Percentiles rank a stretch among this genome's conserved stretches.
Conservation (phyloP, 805 yeast species). For the Maudiozyma barnettii region DNA sequence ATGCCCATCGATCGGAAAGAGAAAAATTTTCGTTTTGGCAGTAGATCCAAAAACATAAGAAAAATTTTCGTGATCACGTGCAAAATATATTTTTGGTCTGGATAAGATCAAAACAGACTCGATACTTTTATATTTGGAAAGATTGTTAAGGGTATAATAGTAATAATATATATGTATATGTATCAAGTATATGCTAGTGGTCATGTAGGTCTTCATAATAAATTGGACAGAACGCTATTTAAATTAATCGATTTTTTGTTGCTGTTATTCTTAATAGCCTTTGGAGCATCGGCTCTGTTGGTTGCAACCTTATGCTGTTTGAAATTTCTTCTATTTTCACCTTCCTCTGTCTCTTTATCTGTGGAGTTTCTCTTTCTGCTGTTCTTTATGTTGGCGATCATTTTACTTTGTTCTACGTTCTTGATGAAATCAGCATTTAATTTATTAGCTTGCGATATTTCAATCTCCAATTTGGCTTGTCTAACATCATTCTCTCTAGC, state of each 20-base stretch:
- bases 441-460: slow-evolving; percentile 79
- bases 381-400: slow-evolving; percentile 53
- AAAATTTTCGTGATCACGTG: too few relatives aligned
- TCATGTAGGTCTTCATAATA: slow-evolving; percentile 31
- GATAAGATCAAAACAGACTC: too few relatives aligned
- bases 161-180: neutral
- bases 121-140: too few relatives aligned
- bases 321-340: slow-evolving; percentile 43
- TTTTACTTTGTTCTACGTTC: slow-evolving; percentile 80
- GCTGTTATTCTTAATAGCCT: slow-evolving; percentile 32
- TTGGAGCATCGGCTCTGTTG: slow-evolving; percentile 53
- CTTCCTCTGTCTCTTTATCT: slow-evolving; percentile 17
- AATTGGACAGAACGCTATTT: slow-evolving; percentile 40
- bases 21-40: neutral
- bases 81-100: too few relatives aligned
- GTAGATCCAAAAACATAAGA: too few relatives aligned
- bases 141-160: too few relatives aligned
- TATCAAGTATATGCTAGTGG: neutral
- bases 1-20: neutral
- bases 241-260: slow-evolving; percentile 35
- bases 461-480: slow-evolving; percentile 79
- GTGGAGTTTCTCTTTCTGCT: slow-evolving; percentile 21
- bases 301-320: slow-evolving; percentile 63
- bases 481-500: slow-evolving; percentile 83
- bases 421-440: slow-evolving; percentile 74